Percentiles rank a stretch among this genome's conserved stretches.
Evolutionary conservation across 225 moss, liverwort and hornwort genomes (phyloP).

Genomic region (Sphagnum contortum): DNA sequence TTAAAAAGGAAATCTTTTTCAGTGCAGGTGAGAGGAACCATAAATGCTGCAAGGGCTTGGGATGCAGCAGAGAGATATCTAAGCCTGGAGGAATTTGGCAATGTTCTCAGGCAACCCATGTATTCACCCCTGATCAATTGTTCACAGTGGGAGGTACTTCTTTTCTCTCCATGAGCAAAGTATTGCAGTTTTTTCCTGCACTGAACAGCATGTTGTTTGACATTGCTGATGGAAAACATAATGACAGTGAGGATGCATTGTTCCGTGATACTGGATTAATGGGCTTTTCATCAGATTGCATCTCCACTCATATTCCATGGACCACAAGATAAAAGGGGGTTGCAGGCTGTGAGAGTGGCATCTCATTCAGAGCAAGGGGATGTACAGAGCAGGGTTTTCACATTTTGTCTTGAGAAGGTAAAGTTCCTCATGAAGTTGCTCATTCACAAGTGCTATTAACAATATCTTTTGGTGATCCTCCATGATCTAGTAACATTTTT

Average conservation of each 20-base stretch:
- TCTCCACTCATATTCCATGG: conserved; percentile 73
- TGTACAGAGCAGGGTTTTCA: conserved; percentile 37
- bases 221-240: no score
- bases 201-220: neutral
- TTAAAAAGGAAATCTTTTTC: no score
- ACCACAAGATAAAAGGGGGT: conserved; percentile 52
- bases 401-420: conserved; percentile 81
- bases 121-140: conserved; percentile 65
- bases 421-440: conserved; percentile 1
- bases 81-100: conserved; percentile 41
- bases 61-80: conserved; percentile 60
- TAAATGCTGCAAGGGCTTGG: conserved; percentile 58
- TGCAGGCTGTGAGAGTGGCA: conserved; percentile 63
- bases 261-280: no score
- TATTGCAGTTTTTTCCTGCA: neutral
- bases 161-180: neutral
- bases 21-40: conserved; percentile 27
- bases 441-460: neutral
- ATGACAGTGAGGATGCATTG: no score
- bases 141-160: conserved; percentile 57
- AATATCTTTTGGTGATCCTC: no score
- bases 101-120: conserved; percentile 41
- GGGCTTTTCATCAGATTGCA: conserved; percentile 24
- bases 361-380: conserved; percentile 26
- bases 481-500: no score